phyloP scores from a whole-genome alignment of 78 protist genomes.

The Dictyostelium firmibasis region DNA sequence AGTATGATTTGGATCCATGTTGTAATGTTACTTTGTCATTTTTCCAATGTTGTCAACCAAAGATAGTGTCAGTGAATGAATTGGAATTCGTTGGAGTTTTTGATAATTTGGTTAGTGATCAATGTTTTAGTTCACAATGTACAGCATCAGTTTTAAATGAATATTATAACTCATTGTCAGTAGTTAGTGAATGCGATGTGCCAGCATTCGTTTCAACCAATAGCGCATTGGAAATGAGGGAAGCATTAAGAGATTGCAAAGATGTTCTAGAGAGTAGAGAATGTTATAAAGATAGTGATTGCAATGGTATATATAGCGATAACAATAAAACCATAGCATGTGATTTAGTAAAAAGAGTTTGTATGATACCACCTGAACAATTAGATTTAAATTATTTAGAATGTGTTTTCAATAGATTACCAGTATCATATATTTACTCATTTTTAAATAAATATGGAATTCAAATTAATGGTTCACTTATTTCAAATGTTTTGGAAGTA shows the following conservation, averaged over 20 bases:
- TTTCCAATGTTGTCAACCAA: slow-evolving; percentile 52
- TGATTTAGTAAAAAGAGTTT: not conserved
- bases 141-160: slow-evolving; percentile 53
- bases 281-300: not conserved
- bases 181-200: slow-evolving; percentile 28
- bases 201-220: not conserved
- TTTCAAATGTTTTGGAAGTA: not conserved
- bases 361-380: not conserved
- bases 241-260: slow-evolving; percentile 12
- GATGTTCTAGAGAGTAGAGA: not conserved
- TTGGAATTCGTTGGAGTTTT: slow-evolving; percentile 3
- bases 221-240: not conserved
- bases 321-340: not conserved
- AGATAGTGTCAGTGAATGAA: not conserved
- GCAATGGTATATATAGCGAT: not conserved
- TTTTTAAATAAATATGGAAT: not conserved
- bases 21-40: slow-evolving; percentile 22
- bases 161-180: not conserved
- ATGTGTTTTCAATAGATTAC: slow-evolving; percentile 31
- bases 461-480: not conserved
- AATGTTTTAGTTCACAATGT: slow-evolving; percentile 26
- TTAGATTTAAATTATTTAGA: slow-evolving; percentile 13
- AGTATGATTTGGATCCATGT: slow-evolving; percentile 40
- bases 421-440: not conserved
- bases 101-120: not conserved